Percentiles rank a stretch among this genome's conserved stretches.
Conservation (phyloP, 768 basidiomycete genomes). For the Tricholoma hemisulphureum region DNA sequence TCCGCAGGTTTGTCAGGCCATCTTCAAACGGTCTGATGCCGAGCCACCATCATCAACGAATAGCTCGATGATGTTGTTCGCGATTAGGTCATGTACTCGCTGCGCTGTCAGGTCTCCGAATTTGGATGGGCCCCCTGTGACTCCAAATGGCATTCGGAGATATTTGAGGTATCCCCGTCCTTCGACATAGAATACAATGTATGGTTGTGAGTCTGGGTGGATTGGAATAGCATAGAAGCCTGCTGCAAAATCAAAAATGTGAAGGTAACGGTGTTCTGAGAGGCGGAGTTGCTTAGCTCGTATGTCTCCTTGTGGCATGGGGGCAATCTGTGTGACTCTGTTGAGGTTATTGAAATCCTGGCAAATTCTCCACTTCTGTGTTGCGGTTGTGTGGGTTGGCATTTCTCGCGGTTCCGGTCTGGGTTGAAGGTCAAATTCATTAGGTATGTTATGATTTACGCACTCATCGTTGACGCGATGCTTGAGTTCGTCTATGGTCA, state of each 20-base stretch:
- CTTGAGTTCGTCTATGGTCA: no score
- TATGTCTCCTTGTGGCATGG: no score
- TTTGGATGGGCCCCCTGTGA: constrained; percentile 33
- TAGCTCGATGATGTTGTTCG: constrained; percentile 25
- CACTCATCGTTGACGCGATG: no score
- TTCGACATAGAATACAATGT: constrained; percentile 34
- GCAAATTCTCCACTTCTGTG: constrained; percentile 32
- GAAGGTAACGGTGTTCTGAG: constrained; percentile 29
- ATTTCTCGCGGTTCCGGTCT: constrained; percentile 3
- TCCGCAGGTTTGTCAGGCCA: constrained; percentile 19
- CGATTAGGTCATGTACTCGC: constrained; percentile 24
- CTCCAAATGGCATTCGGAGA: constrained; percentile 37
- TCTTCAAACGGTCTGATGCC: constrained; percentile 32
- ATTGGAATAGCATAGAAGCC: constrained; percentile 30
- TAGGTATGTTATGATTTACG: constrained; percentile 18
- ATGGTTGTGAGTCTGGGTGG: constrained; percentile 15
- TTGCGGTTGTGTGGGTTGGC: background rate
- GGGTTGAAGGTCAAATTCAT: constrained; percentile 18
- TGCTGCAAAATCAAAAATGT: constrained; percentile 35
- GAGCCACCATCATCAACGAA: constrained; percentile 41
- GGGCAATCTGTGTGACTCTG: constrained; percentile 19
- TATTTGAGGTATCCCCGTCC: constrained; percentile 36
- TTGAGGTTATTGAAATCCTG: constrained; percentile 36
- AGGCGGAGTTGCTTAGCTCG: constrained; percentile 34
- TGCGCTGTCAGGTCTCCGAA: constrained; percentile 31